These are phyloP conservation scores for Ophiocordyceps unilateralis DNA, from an alignment of 2,329 filamentous ascomycete genomes.

Conservation along the genomic window DNA sequence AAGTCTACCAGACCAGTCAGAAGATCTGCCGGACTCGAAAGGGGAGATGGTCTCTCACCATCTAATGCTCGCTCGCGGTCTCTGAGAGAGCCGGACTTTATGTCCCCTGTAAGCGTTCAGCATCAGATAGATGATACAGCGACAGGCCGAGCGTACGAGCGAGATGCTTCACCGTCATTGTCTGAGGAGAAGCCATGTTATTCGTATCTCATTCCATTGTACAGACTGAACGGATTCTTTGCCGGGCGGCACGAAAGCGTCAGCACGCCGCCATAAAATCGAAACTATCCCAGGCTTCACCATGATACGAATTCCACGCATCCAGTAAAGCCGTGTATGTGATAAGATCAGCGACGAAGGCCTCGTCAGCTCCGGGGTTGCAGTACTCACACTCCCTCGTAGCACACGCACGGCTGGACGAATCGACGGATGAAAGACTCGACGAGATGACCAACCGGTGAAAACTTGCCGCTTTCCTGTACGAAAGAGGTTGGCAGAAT, in stretches of 20 bases:
- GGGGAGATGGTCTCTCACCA: conserved; percentile 11
- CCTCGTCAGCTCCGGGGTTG: too few species aligned
- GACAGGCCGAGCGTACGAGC: conserved; percentile 10
- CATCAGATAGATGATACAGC: not conserved
- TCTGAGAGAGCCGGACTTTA: conserved; percentile 17
- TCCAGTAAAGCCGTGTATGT: too few species aligned
- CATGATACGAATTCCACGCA: too few species aligned
- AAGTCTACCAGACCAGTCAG: conserved; percentile 13
- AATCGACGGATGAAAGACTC: too few species aligned
- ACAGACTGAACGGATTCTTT: not conserved
- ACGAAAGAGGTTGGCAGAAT: conserved; percentile 13
- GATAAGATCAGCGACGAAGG: too few species aligned
- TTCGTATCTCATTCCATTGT: not conserved
- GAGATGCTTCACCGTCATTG: conserved; percentile 16
- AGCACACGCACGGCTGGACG: too few species aligned
- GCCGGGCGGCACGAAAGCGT: too few species aligned
- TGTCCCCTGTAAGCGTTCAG: conserved; percentile 12
- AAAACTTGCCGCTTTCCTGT: not conserved
- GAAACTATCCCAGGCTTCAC: too few species aligned
- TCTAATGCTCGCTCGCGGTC: conserved; percentile 23
- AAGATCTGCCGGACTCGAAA: not conserved
- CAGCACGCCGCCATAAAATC: not conserved
- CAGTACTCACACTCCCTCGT: too few species aligned
- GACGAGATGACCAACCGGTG: too few species aligned
- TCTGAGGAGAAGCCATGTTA: conserved; percentile 16